These are phyloP conservation scores for Marvania coccoides DNA, from an alignment of 139 green algal species.

Conservation along the genomic window DNA sequence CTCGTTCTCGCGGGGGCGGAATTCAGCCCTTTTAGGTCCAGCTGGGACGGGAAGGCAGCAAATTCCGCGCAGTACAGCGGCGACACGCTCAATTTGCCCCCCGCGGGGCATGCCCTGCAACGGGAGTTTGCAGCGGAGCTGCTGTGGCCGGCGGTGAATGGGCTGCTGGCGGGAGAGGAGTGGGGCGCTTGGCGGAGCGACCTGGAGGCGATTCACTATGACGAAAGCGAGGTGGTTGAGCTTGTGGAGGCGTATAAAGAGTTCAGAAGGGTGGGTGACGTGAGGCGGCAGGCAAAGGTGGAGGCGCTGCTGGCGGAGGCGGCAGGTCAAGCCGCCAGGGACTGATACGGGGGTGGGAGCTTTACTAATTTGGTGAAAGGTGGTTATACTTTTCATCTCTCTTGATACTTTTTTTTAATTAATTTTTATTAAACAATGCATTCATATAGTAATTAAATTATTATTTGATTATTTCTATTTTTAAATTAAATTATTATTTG, in stretches of 20 bases:
- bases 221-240: slow-evolving; percentile 9
- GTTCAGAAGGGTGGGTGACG: not conserved
- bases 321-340: not conserved
- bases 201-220: slow-evolving; percentile 14
- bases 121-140: slow-evolving; percentile 16
- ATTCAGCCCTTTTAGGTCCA: slow-evolving; percentile 25
- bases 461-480: too few species aligned
- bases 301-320: not conserved
- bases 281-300: not conserved
- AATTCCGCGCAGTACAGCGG: slow-evolving; percentile 4
- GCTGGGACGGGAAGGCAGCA: slow-evolving; percentile 2
- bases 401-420: not conserved
- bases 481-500: too few species aligned
- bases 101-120: slow-evolving; percentile 15
- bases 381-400: not conserved
- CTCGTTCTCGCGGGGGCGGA: slow-evolving; percentile 56
- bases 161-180: slow-evolving; percentile 7
- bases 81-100: slow-evolving; percentile 26
- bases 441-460: too few species aligned
- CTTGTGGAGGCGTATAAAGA: slow-evolving; percentile 2
- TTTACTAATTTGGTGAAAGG: not conserved
- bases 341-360: not conserved
- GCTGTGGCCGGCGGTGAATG: slow-evolving; percentile 19
- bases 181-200: slow-evolving; percentile 22
- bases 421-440: too few species aligned